Conservation (phyloP, 2,329 filamentous ascomycete species). For the Phoma sp. region DNA sequence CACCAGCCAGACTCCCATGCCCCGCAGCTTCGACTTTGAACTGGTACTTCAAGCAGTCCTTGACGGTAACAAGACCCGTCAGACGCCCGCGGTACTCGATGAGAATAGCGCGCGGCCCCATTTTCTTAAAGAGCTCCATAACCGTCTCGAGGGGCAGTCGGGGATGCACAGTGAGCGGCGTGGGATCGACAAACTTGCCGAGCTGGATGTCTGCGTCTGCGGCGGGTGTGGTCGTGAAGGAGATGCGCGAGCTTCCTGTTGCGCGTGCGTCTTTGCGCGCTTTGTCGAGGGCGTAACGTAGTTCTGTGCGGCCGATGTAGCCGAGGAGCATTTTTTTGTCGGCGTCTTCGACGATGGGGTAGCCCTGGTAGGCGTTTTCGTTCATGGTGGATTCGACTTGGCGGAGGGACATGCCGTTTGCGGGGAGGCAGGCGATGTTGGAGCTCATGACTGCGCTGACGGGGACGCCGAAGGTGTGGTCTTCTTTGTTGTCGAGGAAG, state of each 20-base stretch:
- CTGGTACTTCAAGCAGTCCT: constrained; percentile 96
- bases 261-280: constrained; percentile 70
- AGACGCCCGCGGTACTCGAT: constrained; percentile 89
- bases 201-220: constrained; percentile 67
- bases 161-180: constrained; percentile 89
- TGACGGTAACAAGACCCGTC: constrained; percentile 88
- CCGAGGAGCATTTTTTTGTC: constrained; percentile 78
- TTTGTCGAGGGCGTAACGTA: constrained; percentile 87
- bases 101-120: constrained; percentile 90
- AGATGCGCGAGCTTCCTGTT: constrained; percentile 60
- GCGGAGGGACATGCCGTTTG: constrained; percentile 75
- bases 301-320: constrained; percentile 90
- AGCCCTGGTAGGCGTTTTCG: constrained; percentile 87
- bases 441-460: constrained; percentile 90
- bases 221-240: constrained; percentile 63
- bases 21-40: constrained; percentile 93
- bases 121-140: constrained; percentile 98
- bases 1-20: constrained; percentile 57
- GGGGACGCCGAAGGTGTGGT: constrained; percentile 93
- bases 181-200: constrained; percentile 84
- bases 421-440: constrained; percentile 76
- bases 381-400: constrained; percentile 78
- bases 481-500: constrained; percentile 96
- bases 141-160: constrained; percentile 92
- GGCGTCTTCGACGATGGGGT: constrained; percentile 83